A percentile compares a stretch with the other conserved stretches of the same genome.
Conservation (phyloP, 345 rosid genomes). For the Brassica cretica region DNA sequence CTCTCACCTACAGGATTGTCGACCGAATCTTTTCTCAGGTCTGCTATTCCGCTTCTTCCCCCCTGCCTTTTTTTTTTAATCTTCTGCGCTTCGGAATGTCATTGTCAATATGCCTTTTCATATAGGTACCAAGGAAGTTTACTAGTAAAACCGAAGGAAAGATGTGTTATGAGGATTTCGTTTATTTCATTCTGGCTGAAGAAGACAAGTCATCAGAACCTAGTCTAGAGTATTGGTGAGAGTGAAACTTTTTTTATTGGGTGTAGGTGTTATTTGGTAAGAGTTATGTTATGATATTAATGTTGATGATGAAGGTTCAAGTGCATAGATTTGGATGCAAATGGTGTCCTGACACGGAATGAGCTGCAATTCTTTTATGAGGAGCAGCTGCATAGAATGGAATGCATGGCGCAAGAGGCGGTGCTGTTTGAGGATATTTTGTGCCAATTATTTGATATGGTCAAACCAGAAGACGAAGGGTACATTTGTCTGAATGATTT, state of each 20-base stretch:
- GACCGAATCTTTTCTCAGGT: conserved; percentile 96
- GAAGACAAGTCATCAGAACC: conserved; percentile 96
- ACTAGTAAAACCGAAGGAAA: conserved; percentile 84
- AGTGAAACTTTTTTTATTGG: not conserved
- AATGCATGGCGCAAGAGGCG: conserved; percentile 98
- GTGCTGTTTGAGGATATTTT: conserved; percentile 93
- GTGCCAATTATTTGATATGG: conserved; percentile 95
- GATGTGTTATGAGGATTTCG: conserved; percentile 98
- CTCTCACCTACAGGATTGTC: conserved; percentile 93
- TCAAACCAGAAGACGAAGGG: conserved; percentile 82
- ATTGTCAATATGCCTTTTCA: conserved; percentile 20
- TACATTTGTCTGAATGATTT: conserved; percentile 66
- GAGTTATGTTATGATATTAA: conserved; percentile 4
- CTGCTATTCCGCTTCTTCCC: conserved; percentile 30
- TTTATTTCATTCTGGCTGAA: conserved; percentile 88
- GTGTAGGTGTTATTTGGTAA: not conserved
- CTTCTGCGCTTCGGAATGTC: not conserved
- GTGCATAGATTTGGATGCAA: conserved; percentile 95
- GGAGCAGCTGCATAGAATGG: conserved; percentile 98
- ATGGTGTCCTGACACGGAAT: conserved; percentile 78
- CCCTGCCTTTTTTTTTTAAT: not conserved
- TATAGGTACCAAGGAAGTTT: conserved; percentile 79
- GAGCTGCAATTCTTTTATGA: conserved; percentile 94
- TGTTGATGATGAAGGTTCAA: conserved; percentile 62
- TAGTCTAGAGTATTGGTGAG: conserved; percentile 94